These are phyloP conservation scores for Sporothrix globosa DNA, from an alignment of 2,329 filamentous ascomycete genomes.

Conservation along the genomic window DNA sequence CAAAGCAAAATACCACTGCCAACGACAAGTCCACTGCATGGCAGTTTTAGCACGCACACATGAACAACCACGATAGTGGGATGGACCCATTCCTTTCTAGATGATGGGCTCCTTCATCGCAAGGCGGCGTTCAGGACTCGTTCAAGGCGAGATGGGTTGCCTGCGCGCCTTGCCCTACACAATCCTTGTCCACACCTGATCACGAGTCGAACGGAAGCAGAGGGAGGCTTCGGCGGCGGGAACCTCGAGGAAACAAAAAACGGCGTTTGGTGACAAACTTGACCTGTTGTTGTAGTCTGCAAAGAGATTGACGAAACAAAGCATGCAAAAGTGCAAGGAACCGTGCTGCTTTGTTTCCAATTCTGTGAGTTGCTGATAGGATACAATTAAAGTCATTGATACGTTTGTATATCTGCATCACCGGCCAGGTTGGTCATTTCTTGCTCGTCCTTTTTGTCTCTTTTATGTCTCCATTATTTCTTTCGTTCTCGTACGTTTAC, in stretches of 20 bases:
- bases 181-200: not conserved
- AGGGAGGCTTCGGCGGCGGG: conserved; percentile 11
- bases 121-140: conserved; percentile 7
- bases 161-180: not conserved
- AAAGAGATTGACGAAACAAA: too few species aligned
- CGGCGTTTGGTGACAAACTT: not conserved
- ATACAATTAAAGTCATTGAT: too few species aligned
- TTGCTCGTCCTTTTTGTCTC: too few species aligned
- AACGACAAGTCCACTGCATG: not conserved
- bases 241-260: not conserved
- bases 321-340: too few species aligned
- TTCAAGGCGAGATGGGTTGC: not conserved
- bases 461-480: not conserved
- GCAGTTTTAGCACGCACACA: not conserved
- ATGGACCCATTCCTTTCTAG: not conserved
- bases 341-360: too few species aligned
- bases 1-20: not conserved
- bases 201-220: not conserved
- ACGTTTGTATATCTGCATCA: too few species aligned
- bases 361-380: too few species aligned
- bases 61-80: not conserved
- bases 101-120: not conserved
- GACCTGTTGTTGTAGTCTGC: not conserved
- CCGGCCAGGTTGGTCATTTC: too few species aligned
- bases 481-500: not conserved